Conservation (phyloP, 2,329 filamentous ascomycete genomes). For the Xylariomycetidae sp. region DNA sequence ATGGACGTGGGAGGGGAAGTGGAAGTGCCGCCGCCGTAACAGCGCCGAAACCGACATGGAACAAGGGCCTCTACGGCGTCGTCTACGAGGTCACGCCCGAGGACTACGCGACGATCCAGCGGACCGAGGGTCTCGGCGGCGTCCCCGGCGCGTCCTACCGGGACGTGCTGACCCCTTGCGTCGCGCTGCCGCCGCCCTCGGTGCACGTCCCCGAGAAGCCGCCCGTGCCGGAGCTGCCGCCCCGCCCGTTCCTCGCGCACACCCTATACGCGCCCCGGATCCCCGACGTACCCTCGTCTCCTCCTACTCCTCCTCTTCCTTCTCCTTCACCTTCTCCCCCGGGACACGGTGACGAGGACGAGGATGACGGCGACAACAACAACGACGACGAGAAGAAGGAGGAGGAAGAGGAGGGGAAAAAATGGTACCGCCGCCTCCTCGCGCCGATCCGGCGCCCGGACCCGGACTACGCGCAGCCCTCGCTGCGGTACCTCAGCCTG, state of each 20-base stretch:
- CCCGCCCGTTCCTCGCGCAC: constrained; percentile 71
- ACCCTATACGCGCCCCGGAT: constrained; percentile 71
- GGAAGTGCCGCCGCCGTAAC: not conserved
- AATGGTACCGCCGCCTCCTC: constrained; percentile 45
- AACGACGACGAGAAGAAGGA: constrained; percentile 10
- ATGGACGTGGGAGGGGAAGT: constrained; percentile 1
- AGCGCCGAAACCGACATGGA: constrained; percentile 50
- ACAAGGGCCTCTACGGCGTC: constrained; percentile 81
- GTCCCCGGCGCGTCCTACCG: constrained; percentile 82
- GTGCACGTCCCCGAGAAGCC: constrained; percentile 61
- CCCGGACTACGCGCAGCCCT: constrained; percentile 74
- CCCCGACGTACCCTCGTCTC: constrained; percentile 30
- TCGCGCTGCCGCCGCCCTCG: constrained; percentile 58
- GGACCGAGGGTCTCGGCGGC: constrained; percentile 89
- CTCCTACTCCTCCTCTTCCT: too few relatives aligned
- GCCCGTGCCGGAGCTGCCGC: constrained; percentile 41
- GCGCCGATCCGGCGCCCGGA: constrained; percentile 51
- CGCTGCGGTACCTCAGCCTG: constrained; percentile 75
- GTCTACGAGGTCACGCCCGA: constrained; percentile 87
- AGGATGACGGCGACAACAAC: constrained; percentile 10
- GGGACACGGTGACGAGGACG: constrained; percentile 11
- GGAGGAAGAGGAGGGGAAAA: constrained; percentile 22
- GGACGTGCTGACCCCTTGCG: constrained; percentile 76
- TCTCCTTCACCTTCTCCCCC: not conserved
- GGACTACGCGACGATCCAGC: constrained; percentile 83